Evolutionary conservation across 2,329 filamentous ascomycete genomes (phyloP).

Genomic region (Alternaria metachromatica): DNA sequence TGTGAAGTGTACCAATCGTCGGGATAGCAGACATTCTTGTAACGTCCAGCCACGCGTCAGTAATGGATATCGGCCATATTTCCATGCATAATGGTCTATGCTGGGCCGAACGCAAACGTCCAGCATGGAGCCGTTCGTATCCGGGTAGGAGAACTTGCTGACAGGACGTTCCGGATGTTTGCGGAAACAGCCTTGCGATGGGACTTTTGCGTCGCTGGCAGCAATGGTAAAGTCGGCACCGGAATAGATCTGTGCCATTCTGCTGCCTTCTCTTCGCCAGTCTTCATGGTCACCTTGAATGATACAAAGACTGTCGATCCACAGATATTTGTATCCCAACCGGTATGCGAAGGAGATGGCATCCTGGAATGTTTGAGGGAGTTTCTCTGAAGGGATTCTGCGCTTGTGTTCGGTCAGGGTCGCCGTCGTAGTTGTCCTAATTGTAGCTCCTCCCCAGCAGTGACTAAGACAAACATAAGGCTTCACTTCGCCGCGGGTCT

Average conservation of each 20-base stretch:
- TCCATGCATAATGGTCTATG: not conserved
- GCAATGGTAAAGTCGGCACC: slow-evolving; percentile 17
- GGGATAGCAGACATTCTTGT: slow-evolving; percentile 10
- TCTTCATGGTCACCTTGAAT: slow-evolving; percentile 22
- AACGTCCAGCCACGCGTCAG: slow-evolving; percentile 3
- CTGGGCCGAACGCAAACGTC: not conserved
- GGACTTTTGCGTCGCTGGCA: slow-evolving; percentile 1
- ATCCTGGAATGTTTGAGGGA: slow-evolving; percentile 20
- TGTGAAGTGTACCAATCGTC: not conserved
- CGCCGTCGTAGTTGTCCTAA: not conserved
- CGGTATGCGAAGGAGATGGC: slow-evolving; percentile 13
- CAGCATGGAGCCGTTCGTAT: not conserved
- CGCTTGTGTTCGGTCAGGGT: not conserved
- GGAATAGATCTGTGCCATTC: slow-evolving; percentile 24
- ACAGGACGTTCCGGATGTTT: not conserved
- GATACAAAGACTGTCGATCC: slow-evolving; percentile 26
- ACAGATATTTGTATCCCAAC: slow-evolving; percentile 21
- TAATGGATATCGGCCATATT: not conserved
- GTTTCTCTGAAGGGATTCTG: slow-evolving; percentile 3
- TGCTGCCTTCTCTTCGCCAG: slow-evolving; percentile 23
- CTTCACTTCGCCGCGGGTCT: not conserved
- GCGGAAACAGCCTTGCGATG: slow-evolving; percentile 6
- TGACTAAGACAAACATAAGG: slow-evolving; percentile 9
- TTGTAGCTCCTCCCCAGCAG: not conserved
- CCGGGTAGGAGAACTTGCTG: not conserved